Evolutionary conservation across 2,329 filamentous ascomycete species (phyloP).

Genomic region (Alternaria tenuissima): DNA sequence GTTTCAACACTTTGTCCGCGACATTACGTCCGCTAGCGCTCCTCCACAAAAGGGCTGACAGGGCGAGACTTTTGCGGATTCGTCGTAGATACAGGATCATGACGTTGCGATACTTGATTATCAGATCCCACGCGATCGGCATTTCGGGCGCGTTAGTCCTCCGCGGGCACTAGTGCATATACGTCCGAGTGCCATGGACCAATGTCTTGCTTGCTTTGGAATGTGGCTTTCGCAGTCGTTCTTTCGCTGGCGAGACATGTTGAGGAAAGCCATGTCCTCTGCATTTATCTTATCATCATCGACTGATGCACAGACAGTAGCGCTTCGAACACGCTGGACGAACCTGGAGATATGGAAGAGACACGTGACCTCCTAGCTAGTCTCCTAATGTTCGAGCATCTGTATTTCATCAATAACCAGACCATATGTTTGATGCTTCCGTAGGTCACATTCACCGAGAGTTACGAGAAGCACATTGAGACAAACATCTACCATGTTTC

Average conservation of each 20-base stretch:
- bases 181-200: background rate
- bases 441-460: background rate
- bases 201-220: background rate
- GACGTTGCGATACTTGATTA: constrained; percentile 24
- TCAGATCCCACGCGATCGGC: constrained; percentile 7
- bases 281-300: background rate
- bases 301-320: background rate
- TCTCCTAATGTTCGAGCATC: too few relatives aligned
- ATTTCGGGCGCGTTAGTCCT: background rate
- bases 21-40: constrained; percentile 27
- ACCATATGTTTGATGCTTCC: background rate
- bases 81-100: constrained; percentile 17
- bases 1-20: constrained; percentile 17
- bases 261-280: background rate
- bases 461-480: background rate
- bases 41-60: constrained; percentile 2
- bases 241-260: background rate
- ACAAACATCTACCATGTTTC: background rate
- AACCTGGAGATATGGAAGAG: background rate
- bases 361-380: background rate
- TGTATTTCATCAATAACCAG: background rate
- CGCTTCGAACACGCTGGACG: background rate
- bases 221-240: background rate
- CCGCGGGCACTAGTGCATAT: constrained; percentile 7
- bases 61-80: constrained; percentile 11